A percentile compares a stretch with the other conserved stretches of the same genome.
phyloP scores from a whole-genome alignment of 2,329 filamentous ascomycete genomes.

The Lasiodiplodia sp. region DNA sequence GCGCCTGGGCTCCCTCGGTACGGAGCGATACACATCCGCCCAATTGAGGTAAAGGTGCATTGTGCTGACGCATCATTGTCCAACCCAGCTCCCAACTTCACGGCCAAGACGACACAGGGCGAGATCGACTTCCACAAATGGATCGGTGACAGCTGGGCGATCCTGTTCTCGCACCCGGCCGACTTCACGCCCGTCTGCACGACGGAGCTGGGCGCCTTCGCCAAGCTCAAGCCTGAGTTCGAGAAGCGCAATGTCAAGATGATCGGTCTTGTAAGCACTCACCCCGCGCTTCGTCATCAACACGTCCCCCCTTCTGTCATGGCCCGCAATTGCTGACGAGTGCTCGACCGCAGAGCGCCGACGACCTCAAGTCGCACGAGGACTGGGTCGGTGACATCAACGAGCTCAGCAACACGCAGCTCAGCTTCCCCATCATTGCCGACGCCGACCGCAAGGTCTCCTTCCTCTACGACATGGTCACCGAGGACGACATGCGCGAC shows the following conservation, averaged over 20 bases:
- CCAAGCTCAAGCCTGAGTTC: slow-evolving; percentile 70
- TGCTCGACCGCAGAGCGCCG: slow-evolving; percentile 15
- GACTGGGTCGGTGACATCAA: slow-evolving; percentile 63
- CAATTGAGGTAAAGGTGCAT: slow-evolving; percentile 1
- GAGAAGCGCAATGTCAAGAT: slow-evolving; percentile 68
- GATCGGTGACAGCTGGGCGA: slow-evolving; percentile 73
- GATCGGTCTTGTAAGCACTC: slow-evolving; percentile 56
- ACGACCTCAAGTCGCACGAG: slow-evolving; percentile 43
- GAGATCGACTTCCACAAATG: slow-evolving; percentile 75
- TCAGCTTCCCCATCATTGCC: slow-evolving; percentile 61
- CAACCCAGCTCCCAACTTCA: slow-evolving; percentile 68
- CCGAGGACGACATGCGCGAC: slow-evolving; percentile 65
- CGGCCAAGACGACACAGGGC: slow-evolving; percentile 71
- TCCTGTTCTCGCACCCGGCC: slow-evolving; percentile 75
- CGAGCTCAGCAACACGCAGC: slow-evolving; percentile 57
- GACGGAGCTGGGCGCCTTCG: slow-evolving; percentile 69
- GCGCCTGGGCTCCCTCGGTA: slow-evolving; percentile 52
- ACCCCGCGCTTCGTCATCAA: slow-evolving; percentile 53
- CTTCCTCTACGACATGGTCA: slow-evolving; percentile 61
- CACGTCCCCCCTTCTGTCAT: slow-evolving; percentile 42
- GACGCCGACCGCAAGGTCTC: slow-evolving; percentile 62
- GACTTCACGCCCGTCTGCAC: slow-evolving; percentile 68
- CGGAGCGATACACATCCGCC: neutral
- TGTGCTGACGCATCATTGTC: neutral
- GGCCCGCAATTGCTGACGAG: neutral